Evolutionary conservation across 495 filamentous ascomycete species (phyloP).

Genomic region (Neurospora sublineolata): DNA sequence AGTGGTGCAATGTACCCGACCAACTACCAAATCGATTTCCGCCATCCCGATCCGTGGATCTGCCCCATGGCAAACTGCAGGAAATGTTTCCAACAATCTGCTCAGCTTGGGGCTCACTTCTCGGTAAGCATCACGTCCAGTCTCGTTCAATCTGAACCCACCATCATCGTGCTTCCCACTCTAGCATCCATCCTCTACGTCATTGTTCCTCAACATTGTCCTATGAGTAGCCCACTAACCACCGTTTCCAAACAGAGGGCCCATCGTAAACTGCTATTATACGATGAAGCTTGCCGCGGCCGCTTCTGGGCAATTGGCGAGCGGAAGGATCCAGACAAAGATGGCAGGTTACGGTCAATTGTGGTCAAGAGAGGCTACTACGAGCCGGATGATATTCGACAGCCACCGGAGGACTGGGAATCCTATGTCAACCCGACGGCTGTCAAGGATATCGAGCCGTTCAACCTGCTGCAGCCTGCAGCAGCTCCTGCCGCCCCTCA

Average conservation of each 20-base stretch:
- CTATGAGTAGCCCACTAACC: background rate
- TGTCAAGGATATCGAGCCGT: background rate
- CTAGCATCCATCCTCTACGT: background rate
- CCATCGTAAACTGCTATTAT: conserved; percentile 10
- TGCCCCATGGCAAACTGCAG: conserved; percentile 12
- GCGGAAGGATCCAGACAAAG: background rate
- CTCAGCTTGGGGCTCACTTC: conserved; percentile 12
- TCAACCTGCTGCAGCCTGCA: background rate
- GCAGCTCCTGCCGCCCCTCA: background rate
- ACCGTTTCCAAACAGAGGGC: background rate
- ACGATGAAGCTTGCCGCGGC: conserved; percentile 12
- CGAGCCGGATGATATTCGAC: background rate
- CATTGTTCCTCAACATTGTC: background rate
- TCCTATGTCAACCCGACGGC: background rate
- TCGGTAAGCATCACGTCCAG: background rate
- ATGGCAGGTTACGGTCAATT: conserved; percentile 3
- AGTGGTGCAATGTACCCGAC: conserved; percentile 10
- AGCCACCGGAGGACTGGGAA: background rate
- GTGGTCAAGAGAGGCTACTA: conserved; percentile 7
- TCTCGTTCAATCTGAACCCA: background rate
- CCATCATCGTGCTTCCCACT: background rate
- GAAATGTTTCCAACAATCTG: conserved; percentile 1
- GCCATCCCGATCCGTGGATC: conserved; percentile 8
- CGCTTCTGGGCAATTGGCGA: conserved; percentile 7
- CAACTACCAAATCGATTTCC: conserved; percentile 5